Base-by-base conservation (phyloP, 2,329 filamentous ascomycete species). In the Clarireedia homoeocarpa region DNA sequence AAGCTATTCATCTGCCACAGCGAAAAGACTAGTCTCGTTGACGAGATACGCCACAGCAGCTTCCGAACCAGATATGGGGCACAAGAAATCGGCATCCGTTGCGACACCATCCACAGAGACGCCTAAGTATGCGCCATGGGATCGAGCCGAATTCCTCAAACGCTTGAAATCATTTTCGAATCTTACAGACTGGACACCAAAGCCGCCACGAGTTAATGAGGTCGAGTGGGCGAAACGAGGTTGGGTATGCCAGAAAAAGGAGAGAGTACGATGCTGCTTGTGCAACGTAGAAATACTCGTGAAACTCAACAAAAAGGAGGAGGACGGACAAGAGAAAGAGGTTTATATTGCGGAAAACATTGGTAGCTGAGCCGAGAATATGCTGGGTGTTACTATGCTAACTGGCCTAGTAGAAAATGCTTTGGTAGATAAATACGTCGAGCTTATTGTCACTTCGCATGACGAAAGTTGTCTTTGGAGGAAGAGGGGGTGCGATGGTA, bases 221-320 rank as follows among this genome's bases (percentile, higher is more conserved):
- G 84, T 96, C 6, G 87, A 91, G 70, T 99, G 94, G 94, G 91
- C 91, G 0, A 96, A 92, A 75, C 77, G 88, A 57, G 92, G 92
- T 0, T 99, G 94, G 92, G 78, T 86, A 4, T 96, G 92, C 66
- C 83, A 87, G 47, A 86, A 86, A 64, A 84, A 84, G 61, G 91
- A 95, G 71, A 88, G 88, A 4, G 89, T 97, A 15, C 83, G 84
- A 17, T 99, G 94, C 69, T 85, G 87, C 42, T 83, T 91, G 2
- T 99, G 94, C 67, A 86, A 86, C 67, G 86, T 87, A 65, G 88
- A 95, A 64, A 77, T 96, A 42, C 81, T 94, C 4, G 88, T 97
- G 52, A 90, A 88, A 72, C 75, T 95, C 36, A 85, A 81, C 65
- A 77, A 78, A 54, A 82, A 79, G 65, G 77, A 78, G 65, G 77